Evolutionary conservation across 345 rosid genomes (phyloP), one percentile per base, ranked within the genome.

Genomic region (Arabis alpina): DNA sequence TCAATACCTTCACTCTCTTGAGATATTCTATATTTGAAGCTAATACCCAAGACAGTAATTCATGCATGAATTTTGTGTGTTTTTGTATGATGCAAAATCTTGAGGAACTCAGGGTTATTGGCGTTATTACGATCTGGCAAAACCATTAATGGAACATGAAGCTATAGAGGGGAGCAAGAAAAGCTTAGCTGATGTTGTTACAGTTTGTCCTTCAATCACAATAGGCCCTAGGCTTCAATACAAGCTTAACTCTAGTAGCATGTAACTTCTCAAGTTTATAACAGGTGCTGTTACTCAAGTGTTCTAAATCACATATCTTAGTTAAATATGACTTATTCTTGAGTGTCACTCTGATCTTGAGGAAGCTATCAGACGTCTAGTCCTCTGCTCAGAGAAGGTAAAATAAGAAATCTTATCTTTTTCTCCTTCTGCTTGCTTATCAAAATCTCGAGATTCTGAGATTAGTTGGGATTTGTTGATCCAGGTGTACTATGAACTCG

Each of bases 361-460:
- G 68, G 85, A 84, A 78, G 85, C 87, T 47, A 87, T 91, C 65
- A 81, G 92, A 68, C 90, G 98, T 37, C 74, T 93, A 39, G 77
- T 89, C 72, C 96, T 93, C 63, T 91, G 98, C 76, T 93, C 98
- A 13, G 98, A 93, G 66, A 93, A 89, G 91, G 98, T 90, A 69
- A 67, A 61, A n/a, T 4, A 7, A 57, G 23, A 6, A 7, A 7
- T 37, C 1, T 32, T 7, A 8, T 6, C 5, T n/a, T n/a, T 27
- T 43, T 52, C 23, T 8, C 36, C 25, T 43, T 16, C 7, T 58
- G 13, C 40, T 37, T 32, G 14, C 23, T 54, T 15, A 11, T 10
- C 27, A 36, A 57, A 4, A 1, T 45, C 1, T n/a, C 45, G 5
- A 13, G 45, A 57, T n/a, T n/a, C n/a, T n/a, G n/a, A n/a, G n/a